Evolutionary conservation across 768 basidiomycete genomes (phyloP).

Genomic region (Mycena polygramma): DNA sequence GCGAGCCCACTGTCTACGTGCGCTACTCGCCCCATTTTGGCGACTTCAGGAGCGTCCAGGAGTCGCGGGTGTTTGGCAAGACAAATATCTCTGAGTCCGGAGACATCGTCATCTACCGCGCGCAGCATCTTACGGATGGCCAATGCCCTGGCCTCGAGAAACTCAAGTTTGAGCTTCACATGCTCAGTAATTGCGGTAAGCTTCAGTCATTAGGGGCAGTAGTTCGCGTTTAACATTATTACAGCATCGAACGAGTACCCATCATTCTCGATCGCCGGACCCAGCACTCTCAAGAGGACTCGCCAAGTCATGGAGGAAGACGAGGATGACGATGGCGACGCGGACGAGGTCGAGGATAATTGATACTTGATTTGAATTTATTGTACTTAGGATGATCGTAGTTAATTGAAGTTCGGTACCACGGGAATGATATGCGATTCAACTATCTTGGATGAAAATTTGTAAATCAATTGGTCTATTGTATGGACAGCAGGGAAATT

Average conservation of each 20-base stretch:
- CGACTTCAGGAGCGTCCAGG: not conserved
- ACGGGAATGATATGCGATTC: too few species aligned
- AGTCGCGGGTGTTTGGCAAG: slow-evolving; percentile 4
- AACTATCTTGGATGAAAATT: too few species aligned
- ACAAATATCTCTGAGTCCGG: slow-evolving; percentile 11
- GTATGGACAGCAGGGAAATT: too few species aligned
- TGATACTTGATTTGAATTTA: not conserved
- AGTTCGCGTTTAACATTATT: not conserved
- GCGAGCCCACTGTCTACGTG: not conserved
- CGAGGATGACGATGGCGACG: not conserved
- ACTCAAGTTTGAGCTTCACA: not conserved
- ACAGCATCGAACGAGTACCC: not conserved
- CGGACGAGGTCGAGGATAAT: not conserved
- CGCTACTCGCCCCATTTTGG: slow-evolving; percentile 3
- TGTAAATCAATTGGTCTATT: too few species aligned
- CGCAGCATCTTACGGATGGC: not conserved
- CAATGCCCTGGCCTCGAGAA: not conserved
- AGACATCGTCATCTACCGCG: not conserved
- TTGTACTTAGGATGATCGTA: too few species aligned
- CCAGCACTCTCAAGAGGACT: not conserved
- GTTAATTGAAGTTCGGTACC: too few species aligned
- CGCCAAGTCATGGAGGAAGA: not conserved
- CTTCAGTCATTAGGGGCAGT: not conserved
- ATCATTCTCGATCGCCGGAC: not conserved
- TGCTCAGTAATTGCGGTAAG: not conserved